phyloP scores from a whole-genome alignment of 2,329 filamentous ascomycete genomes.

The Verticillium nubilum region DNA sequence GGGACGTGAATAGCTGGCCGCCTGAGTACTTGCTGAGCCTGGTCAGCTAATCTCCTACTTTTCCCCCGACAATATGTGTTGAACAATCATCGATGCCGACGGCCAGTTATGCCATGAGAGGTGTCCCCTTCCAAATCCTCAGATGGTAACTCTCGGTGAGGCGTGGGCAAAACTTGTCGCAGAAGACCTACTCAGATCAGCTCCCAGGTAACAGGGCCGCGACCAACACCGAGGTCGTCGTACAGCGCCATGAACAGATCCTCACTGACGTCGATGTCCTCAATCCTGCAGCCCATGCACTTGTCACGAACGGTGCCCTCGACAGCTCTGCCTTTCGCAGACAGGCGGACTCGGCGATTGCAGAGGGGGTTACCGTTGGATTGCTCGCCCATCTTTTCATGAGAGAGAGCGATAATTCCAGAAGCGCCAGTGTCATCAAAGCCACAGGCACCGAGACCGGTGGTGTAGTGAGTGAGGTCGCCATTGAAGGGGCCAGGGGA shows the following conservation, averaged over 20 bases:
- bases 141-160: neutral
- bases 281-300: conserved; percentile 5
- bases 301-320: conserved; percentile 7
- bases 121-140: neutral
- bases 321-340: neutral
- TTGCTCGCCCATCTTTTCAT: conserved; percentile 8
- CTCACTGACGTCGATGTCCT: conserved; percentile 7
- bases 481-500: conserved; percentile 1
- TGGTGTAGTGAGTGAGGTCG: conserved; percentile 8
- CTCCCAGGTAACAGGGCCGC: conserved; percentile 33
- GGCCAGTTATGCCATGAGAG: too few species aligned
- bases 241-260: conserved; percentile 3
- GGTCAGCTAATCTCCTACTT: too few species aligned
- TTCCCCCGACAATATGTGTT: too few species aligned
- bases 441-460: conserved; percentile 8
- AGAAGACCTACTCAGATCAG: conserved; percentile 20
- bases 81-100: too few species aligned
- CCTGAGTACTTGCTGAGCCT: too few species aligned
- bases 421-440: neutral
- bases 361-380: conserved; percentile 11
- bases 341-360: neutral
- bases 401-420: conserved; percentile 8
- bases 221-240: conserved; percentile 3
- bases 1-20: too few species aligned
- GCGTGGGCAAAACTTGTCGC: neutral